Evolutionary conservation across 2,329 filamentous ascomycete species (phyloP).

Genomic region (Bertia moriformis): DNA sequence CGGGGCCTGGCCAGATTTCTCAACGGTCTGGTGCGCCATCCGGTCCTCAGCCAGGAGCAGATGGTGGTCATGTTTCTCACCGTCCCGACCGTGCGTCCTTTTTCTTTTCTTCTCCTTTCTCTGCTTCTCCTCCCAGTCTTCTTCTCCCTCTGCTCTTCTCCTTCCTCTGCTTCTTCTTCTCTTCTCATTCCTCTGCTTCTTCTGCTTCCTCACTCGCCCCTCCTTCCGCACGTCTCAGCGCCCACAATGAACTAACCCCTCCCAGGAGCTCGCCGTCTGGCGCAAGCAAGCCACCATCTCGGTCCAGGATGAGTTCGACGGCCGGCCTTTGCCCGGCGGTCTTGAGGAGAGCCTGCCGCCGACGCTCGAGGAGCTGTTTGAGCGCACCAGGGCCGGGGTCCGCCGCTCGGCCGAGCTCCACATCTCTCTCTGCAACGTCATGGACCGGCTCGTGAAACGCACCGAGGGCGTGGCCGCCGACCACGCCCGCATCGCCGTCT

Average conservation of each 20-base stretch:
- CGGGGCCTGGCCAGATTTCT: conserved; percentile 75
- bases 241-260: too few relatives aligned
- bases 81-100: conserved; percentile 67
- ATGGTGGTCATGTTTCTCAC: conserved; percentile 96
- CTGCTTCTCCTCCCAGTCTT: conserved; percentile 9
- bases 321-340: conserved; percentile 59
- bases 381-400: conserved; percentile 68
- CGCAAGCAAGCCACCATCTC: conserved; percentile 93
- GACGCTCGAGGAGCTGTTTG: conserved; percentile 70
- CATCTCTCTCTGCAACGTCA: conserved; percentile 77
- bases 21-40: conserved; percentile 79
- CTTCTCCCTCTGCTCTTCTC: too few relatives aligned
- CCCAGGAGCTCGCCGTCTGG: conserved; percentile 86
- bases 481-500: conserved; percentile 67
- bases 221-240: too few relatives aligned
- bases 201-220: too few relatives aligned
- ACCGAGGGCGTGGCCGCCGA: conserved; percentile 90
- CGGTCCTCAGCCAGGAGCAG: conserved; percentile 79
- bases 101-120: conserved; percentile 3
- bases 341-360: conserved; percentile 79
- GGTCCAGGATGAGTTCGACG: conserved; percentile 84
- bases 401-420: conserved; percentile 80
- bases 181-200: too few relatives aligned
- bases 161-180: too few relatives aligned
- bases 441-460: conserved; percentile 82